phyloP scores from a whole-genome alignment of 2,329 filamentous ascomycete species.

The Colletotrichum sp. region DNA sequence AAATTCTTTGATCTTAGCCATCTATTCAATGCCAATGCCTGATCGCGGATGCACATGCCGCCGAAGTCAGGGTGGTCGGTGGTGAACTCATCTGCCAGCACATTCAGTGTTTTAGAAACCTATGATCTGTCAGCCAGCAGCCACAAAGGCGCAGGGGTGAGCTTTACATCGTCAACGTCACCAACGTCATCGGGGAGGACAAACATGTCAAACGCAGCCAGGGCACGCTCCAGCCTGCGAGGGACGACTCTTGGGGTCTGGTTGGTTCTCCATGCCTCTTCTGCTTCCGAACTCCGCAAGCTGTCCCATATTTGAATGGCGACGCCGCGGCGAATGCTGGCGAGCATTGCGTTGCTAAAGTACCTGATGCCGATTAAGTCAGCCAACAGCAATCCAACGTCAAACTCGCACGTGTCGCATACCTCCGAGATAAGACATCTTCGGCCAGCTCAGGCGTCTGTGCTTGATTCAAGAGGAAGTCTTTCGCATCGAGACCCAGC shows the following conservation, averaged over 20 bases:
- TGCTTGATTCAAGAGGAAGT: constrained; percentile 75
- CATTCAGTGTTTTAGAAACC: constrained; percentile 70
- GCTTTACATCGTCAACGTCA: constrained; percentile 74
- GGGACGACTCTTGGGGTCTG: not conserved
- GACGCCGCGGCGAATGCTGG: constrained; percentile 79
- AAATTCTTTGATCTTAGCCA: constrained; percentile 75
- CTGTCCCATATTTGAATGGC: constrained; percentile 78
- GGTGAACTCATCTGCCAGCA: constrained; percentile 63
- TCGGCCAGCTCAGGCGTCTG: constrained; percentile 62
- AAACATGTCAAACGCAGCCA: constrained; percentile 91
- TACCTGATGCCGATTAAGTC: constrained; percentile 55
- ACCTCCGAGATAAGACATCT: constrained; percentile 79
- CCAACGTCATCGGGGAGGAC: constrained; percentile 74
- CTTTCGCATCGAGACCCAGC: constrained; percentile 87
- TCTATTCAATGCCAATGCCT: constrained; percentile 69
- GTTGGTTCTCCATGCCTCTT: not conserved
- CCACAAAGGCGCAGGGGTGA: not conserved
- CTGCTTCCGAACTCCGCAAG: constrained; percentile 42
- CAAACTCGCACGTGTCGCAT: constrained; percentile 22
- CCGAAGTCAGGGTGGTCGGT: constrained; percentile 56
- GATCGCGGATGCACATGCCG: constrained; percentile 65
- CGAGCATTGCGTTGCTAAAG: constrained; percentile 76
- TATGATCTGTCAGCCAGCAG: constrained; percentile 33
- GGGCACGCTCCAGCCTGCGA: constrained; percentile 67
- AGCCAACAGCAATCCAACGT: not conserved